A percentile compares a stretch with the other conserved stretches of the same genome.
These are phyloP conservation scores for Lomentospora prolificans DNA, from an alignment of 2,329 filamentous ascomycete genomes.

Conservation along the genomic window DNA sequence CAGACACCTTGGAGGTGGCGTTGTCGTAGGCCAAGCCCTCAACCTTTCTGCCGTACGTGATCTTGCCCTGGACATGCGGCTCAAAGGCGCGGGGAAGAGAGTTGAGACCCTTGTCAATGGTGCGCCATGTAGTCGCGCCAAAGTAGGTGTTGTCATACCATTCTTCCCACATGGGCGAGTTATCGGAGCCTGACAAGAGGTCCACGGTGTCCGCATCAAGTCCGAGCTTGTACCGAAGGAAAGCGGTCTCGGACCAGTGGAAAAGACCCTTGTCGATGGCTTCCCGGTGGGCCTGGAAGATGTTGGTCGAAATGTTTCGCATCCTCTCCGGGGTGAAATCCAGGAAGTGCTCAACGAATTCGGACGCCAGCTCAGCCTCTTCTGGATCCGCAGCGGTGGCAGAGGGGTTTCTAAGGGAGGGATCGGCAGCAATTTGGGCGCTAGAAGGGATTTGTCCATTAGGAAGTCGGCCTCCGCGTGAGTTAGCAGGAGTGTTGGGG, in stretches of 20 bases:
- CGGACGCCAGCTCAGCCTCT: slow-evolving; percentile 19
- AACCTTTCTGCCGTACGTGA: slow-evolving; percentile 46
- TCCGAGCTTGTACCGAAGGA: slow-evolving; percentile 44
- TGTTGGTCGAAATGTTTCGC: slow-evolving; percentile 27
- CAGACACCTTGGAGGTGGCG: slow-evolving; percentile 40
- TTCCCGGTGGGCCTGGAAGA: slow-evolving; percentile 30
- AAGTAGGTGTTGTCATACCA: slow-evolving; percentile 17
- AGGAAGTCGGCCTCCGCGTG: slow-evolving; percentile 34
- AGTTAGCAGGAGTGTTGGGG: slow-evolving; percentile 41
- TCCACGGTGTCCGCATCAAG: slow-evolving; percentile 42
- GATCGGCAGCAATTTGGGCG: slow-evolving; percentile 34
- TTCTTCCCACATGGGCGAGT: slow-evolving; percentile 14
- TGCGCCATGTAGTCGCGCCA: slow-evolving; percentile 13
- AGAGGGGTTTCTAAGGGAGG: slow-evolving; percentile 23
- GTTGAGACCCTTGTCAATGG: slow-evolving; percentile 46
- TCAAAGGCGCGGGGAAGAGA: slow-evolving; percentile 52
- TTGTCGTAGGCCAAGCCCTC: slow-evolving; percentile 43
- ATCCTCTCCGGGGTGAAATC: slow-evolving; percentile 20
- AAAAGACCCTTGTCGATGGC: slow-evolving; percentile 40
- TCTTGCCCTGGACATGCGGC: slow-evolving; percentile 46
- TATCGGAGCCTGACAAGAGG: slow-evolving; percentile 11
- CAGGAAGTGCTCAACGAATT: slow-evolving; percentile 24
- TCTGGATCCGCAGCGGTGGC: slow-evolving; percentile 5
- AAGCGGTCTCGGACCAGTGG: slow-evolving; percentile 55
- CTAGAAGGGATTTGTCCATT: slow-evolving; percentile 42